phyloP scores from a whole-genome alignment of 2,329 filamentous ascomycete genomes.

The Diaporthe longicolla region DNA sequence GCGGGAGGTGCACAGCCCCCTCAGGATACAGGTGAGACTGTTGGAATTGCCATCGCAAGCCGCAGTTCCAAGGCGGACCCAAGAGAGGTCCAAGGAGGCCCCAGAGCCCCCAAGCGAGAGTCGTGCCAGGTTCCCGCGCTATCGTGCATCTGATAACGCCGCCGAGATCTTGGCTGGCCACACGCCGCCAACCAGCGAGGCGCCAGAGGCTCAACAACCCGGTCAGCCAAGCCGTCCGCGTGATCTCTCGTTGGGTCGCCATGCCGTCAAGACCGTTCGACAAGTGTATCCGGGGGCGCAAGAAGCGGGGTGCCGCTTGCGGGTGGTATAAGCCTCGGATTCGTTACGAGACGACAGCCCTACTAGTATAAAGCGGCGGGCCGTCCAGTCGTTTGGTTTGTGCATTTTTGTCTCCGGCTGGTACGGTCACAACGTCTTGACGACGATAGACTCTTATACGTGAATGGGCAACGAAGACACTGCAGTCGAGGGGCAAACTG shows the following conservation, averaged over 20 bases:
- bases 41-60: constrained; percentile 12
- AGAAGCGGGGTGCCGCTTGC: constrained; percentile 27
- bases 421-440: constrained; percentile 30
- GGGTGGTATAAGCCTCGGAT: background rate
- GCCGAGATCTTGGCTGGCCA: constrained; percentile 30
- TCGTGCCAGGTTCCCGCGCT: constrained; percentile 31
- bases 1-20: constrained; percentile 25
- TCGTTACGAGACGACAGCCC: background rate
- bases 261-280: constrained; percentile 16
- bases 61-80: constrained; percentile 9
- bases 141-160: constrained; percentile 35
- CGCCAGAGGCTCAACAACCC: constrained; percentile 28
- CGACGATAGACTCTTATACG: constrained; percentile 32
- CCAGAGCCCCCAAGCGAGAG: constrained; percentile 17
- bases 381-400: background rate
- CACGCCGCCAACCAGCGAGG: constrained; percentile 28
- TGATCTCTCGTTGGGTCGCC: constrained; percentile 34
- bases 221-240: constrained; percentile 20
- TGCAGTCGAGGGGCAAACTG: constrained; percentile 51
- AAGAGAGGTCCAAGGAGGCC: constrained; percentile 19
- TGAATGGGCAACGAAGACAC: constrained; percentile 51
- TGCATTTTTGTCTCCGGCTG: background rate
- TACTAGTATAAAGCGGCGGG: constrained; percentile 17
- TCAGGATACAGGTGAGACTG: background rate
- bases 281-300: background rate